A percentile compares a stretch with the other conserved stretches of the same genome.
phyloP scores from a whole-genome alignment of 2,329 filamentous ascomycete genomes.

The Fusarium virguliforme region DNA sequence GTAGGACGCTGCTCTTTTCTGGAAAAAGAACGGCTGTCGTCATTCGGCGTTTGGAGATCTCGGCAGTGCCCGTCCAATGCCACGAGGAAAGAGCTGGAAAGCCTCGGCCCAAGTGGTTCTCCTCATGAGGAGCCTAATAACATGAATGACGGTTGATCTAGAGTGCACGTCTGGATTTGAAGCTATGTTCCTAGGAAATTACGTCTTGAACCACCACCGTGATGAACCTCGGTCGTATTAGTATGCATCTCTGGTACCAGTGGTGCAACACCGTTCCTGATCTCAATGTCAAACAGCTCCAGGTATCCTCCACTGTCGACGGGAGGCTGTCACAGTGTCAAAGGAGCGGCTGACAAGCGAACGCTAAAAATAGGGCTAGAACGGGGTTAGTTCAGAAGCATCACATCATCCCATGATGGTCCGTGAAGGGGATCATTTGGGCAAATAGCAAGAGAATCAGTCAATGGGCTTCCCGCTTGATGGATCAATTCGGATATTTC shows the following conservation, averaged over 20 bases:
- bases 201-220: not conserved
- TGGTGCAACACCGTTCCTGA: not conserved
- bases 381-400: not conserved
- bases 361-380: constrained; percentile 17
- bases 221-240: too few relatives aligned
- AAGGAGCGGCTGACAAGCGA: not conserved
- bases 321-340: not conserved
- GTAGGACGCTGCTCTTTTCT: not conserved
- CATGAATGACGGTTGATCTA: not conserved
- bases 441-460: not conserved
- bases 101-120: constrained; percentile 43
- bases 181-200: not conserved
- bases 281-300: not conserved
- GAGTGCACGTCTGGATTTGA: too few relatives aligned
- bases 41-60: constrained; percentile 26
- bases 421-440: constrained; percentile 2
- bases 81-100: constrained; percentile 29
- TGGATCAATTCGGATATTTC: not conserved
- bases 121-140: constrained; percentile 20
- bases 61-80: constrained; percentile 3
- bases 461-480: not conserved
- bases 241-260: not conserved
- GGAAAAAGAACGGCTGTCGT: constrained; percentile 20
- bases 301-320: not conserved
- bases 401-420: constrained; percentile 2